Conservation (phyloP, 495 filamentous ascomycete species). For the Aspergillus egyptiacus region DNA sequence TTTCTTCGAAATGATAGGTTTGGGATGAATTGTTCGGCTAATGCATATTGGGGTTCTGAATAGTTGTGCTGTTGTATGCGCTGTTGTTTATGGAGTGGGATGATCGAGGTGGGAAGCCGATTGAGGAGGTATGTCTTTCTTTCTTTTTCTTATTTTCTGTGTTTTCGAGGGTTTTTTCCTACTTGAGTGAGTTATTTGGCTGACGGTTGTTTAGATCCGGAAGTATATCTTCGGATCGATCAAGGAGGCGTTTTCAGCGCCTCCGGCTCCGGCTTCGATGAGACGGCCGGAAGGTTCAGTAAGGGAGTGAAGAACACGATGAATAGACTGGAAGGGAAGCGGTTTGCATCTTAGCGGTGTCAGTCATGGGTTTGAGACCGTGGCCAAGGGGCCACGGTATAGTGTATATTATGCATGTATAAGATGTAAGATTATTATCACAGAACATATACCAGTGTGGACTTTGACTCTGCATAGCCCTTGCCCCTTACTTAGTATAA, state of each 20-base stretch:
- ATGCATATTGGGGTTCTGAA: constrained; percentile 45
- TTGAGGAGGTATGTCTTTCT: constrained; percentile 43
- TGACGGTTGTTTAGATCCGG: constrained; percentile 28
- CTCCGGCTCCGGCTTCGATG: constrained; percentile 28
- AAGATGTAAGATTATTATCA: too few species aligned
- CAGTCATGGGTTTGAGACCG: too few species aligned
- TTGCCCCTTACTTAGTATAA: too few species aligned
- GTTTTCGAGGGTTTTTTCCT: background rate
- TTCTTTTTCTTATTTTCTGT: background rate
- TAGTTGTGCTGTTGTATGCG: constrained; percentile 65
- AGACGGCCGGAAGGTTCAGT: constrained; percentile 12
- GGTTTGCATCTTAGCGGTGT: too few species aligned
- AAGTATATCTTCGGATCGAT: constrained; percentile 32
- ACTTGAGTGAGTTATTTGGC: background rate
- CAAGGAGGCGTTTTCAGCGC: constrained; percentile 31
- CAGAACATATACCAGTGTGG: too few species aligned
- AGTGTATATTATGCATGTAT: too few species aligned
- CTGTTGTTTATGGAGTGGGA: constrained; percentile 77
- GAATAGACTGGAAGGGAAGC: too few species aligned
- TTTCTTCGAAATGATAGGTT: background rate
- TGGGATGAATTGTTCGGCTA: background rate
- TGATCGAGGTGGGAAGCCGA: constrained; percentile 50
- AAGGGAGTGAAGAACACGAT: background rate
- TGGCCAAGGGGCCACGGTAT: too few species aligned
- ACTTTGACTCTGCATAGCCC: too few species aligned